Percentiles rank a stretch among this genome's conserved stretches.
phyloP scores from a whole-genome alignment of 2,329 filamentous ascomycete species.

The Emmonsia crescens region DNA sequence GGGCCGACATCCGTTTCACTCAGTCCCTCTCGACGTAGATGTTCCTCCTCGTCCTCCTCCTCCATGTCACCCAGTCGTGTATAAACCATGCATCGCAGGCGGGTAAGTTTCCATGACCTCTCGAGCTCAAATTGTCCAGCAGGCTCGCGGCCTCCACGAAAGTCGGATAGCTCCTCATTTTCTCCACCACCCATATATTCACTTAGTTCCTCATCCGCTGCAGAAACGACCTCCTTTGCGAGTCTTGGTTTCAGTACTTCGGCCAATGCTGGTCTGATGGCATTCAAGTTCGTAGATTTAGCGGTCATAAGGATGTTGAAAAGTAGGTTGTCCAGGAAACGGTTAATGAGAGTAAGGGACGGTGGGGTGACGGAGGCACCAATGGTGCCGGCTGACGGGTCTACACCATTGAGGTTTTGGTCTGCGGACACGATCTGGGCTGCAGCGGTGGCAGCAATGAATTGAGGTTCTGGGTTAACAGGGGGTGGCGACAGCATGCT shows the following conservation, averaged over 20 bases:
- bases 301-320: conserved; percentile 79
- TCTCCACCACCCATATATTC: conserved; percentile 76
- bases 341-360: conserved; percentile 72
- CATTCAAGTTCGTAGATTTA: conserved; percentile 62
- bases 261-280: conserved; percentile 68
- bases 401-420: conserved; percentile 61
- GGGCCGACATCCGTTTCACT: conserved; percentile 45
- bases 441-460: conserved; percentile 78
- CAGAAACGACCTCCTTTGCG: conserved; percentile 70
- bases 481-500: conserved; percentile 53
- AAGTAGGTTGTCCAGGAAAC: conserved; percentile 84
- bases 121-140: conserved; percentile 74
- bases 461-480: conserved; percentile 68
- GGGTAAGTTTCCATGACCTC: conserved; percentile 83
- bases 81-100: conserved; percentile 95
- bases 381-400: conserved; percentile 59
- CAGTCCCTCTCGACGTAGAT: conserved; percentile 70
- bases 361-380: conserved; percentile 61
- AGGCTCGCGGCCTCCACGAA: conserved; percentile 42
- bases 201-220: conserved; percentile 73
- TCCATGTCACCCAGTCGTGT: conserved; percentile 94
- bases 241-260: conserved; percentile 85
- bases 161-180: conserved; percentile 56
- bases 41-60: conserved; percentile 89
- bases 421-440: conserved; percentile 87